Conservation (phyloP, 1,139 yeast species). For the Lodderomyces orthopsilosis region DNA sequence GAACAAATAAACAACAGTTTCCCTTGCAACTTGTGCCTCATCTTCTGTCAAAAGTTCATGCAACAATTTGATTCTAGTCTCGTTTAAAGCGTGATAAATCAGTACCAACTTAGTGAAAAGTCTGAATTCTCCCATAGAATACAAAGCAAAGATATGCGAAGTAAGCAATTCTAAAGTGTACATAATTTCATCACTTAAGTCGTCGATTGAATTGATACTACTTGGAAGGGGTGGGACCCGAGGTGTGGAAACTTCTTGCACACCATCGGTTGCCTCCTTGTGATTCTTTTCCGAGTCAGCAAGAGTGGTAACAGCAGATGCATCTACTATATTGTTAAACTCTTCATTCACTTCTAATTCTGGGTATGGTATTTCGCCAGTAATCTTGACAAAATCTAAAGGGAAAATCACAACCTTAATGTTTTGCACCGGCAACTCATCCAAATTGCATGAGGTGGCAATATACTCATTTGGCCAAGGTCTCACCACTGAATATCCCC, state of each 20-base stretch:
- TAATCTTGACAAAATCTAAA: conserved; percentile 43
- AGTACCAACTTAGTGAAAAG: conserved; percentile 53
- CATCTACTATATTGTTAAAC: conserved; percentile 29
- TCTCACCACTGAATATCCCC: conserved; percentile 66
- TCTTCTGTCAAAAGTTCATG: conserved; percentile 56
- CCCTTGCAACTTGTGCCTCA: conserved; percentile 56
- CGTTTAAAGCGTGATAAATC: conserved; percentile 60
- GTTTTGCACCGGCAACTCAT: conserved; percentile 57
- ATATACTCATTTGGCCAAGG: conserved; percentile 72
- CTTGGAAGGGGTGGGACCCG: conserved; percentile 54
- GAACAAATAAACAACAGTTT: conserved; percentile 58
- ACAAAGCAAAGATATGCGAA: conserved; percentile 65
- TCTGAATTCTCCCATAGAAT: conserved; percentile 66
- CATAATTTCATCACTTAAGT: conserved; percentile 53
- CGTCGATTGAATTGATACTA: conserved; percentile 25
- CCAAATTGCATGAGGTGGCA: conserved; percentile 57
- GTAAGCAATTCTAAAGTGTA: conserved; percentile 56
- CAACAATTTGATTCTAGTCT: conserved; percentile 57
- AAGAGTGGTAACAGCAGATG: conserved; percentile 43
- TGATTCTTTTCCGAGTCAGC: conserved; percentile 39
- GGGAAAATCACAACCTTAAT: conserved; percentile 61
- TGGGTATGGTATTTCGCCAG: conserved; percentile 32
- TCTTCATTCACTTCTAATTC: conserved; percentile 25
- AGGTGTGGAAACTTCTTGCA: conserved; percentile 14
- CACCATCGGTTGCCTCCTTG: conserved; percentile 29